Evolutionary conservation across 2,329 filamentous ascomycete genomes (phyloP).

Genomic region (Plenodomus lindquistii): DNA sequence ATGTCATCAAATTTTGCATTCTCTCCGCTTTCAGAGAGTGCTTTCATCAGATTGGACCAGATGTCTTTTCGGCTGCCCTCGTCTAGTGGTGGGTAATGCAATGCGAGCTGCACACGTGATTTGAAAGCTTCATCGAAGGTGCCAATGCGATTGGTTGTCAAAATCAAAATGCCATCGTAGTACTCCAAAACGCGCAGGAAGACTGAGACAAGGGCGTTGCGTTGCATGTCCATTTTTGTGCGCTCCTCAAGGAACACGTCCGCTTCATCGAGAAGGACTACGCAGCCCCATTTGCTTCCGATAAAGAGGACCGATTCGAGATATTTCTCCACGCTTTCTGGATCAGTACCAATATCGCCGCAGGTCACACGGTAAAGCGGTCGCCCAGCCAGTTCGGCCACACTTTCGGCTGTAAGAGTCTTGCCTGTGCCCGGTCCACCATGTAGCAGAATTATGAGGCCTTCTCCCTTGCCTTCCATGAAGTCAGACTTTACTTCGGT

Average conservation of each 20-base stretch:
- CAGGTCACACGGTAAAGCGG: slow-evolving; percentile 27
- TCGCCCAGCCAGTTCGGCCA: slow-evolving; percentile 9
- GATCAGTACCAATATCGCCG: slow-evolving; percentile 7
- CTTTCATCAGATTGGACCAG: too few relatives aligned
- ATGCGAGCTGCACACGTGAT: slow-evolving; percentile 46
- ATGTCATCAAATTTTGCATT: slow-evolving; percentile 14
- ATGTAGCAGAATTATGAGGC: slow-evolving; percentile 23
- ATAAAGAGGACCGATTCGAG: neutral
- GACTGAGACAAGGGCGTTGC: slow-evolving; percentile 22
- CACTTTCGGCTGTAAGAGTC: slow-evolving; percentile 16
- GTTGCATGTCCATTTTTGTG: slow-evolving; percentile 27
- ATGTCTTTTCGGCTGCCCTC: too few relatives aligned
- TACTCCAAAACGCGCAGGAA: slow-evolving; percentile 47
- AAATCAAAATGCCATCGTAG: slow-evolving; percentile 48
- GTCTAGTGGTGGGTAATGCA: too few relatives aligned
- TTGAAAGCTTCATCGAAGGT: slow-evolving; percentile 47
- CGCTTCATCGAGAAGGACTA: slow-evolving; percentile 48
- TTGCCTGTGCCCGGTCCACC: slow-evolving; percentile 27
- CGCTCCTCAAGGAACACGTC: too few relatives aligned
- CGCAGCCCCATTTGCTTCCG: slow-evolving; percentile 50
- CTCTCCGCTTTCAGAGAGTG: neutral
- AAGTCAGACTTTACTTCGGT: too few relatives aligned
- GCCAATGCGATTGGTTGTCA: slow-evolving; percentile 49
- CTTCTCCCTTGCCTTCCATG: slow-evolving; percentile 48
- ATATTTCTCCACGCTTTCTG: slow-evolving; percentile 5